These are phyloP conservation scores for Helicocarpus griseus DNA, from an alignment of 2,329 filamentous ascomycete species.

Conservation along the genomic window DNA sequence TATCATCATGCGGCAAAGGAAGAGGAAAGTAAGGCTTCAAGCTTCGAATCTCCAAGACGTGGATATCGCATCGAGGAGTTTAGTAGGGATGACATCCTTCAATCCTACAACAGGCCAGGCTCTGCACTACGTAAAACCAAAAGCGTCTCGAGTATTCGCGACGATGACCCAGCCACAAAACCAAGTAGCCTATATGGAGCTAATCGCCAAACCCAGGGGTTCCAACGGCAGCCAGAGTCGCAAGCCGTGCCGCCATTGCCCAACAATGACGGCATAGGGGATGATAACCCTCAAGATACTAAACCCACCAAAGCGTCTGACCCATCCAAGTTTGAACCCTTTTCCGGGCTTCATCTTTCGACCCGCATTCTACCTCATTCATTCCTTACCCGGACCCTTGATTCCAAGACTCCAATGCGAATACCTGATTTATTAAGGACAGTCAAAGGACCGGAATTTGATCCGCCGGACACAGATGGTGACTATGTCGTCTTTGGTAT, in stretches of 20 bases:
- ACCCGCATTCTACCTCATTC: constrained; percentile 74
- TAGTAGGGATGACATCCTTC: constrained; percentile 53
- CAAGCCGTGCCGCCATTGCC: not conserved
- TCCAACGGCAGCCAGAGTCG: not conserved
- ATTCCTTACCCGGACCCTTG: constrained; percentile 66
- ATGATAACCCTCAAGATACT: constrained; percentile 9
- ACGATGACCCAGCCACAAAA: constrained; percentile 4
- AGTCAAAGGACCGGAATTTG: constrained; percentile 74
- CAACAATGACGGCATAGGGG: constrained; percentile 12
- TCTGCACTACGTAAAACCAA: constrained; percentile 25
- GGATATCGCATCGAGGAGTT: constrained; percentile 44
- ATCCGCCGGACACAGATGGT: constrained; percentile 70
- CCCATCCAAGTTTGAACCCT: constrained; percentile 66
- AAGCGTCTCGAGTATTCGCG: constrained; percentile 23
- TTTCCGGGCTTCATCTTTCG: constrained; percentile 74
- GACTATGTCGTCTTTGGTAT: constrained; percentile 87
- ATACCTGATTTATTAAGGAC: constrained; percentile 72
- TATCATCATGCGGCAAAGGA: constrained; percentile 31
- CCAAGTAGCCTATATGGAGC: not conserved
- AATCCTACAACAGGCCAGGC: constrained; percentile 22
- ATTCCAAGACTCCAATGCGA: constrained; percentile 64
- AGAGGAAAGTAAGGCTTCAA: constrained; percentile 12
- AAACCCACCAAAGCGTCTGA: constrained; percentile 32
- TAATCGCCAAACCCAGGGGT: constrained; percentile 12
- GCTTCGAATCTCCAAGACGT: constrained; percentile 37